These are phyloP conservation scores for Neofusicoccum sp. DNA, from an alignment of 2,329 filamentous ascomycete genomes.

Conservation along the genomic window DNA sequence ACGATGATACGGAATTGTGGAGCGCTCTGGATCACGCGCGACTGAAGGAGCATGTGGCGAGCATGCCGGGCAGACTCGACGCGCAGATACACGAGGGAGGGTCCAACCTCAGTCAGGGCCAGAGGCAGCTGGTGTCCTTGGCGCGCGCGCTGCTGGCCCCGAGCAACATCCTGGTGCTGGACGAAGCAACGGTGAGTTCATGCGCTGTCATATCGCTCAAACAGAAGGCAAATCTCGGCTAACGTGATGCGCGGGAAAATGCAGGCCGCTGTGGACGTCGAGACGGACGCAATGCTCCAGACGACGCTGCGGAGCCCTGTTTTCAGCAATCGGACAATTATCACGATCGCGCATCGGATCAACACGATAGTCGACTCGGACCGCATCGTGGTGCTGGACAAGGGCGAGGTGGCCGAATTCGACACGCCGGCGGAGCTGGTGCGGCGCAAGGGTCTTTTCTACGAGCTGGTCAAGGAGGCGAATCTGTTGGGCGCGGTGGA, in stretches of 20 bases:
- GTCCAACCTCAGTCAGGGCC: slow-evolving; percentile 91
- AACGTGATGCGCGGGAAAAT: slow-evolving; percentile 16
- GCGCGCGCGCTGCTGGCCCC: slow-evolving; percentile 92
- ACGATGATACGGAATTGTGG: slow-evolving; percentile 97
- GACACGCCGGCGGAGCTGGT: slow-evolving; percentile 80
- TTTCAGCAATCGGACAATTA: slow-evolving; percentile 92
- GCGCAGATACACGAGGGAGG: slow-evolving; percentile 92
- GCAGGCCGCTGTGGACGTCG: slow-evolving; percentile 66
- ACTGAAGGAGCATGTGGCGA: slow-evolving; percentile 82
- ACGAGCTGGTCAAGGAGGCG: slow-evolving; percentile 87
- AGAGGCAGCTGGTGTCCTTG: slow-evolving; percentile 89
- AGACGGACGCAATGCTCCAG: slow-evolving; percentile 65
- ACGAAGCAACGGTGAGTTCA: slow-evolving; percentile 81
- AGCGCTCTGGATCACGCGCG: slow-evolving; percentile 92
- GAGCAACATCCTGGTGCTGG: slow-evolving; percentile 93
- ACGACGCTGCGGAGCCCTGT: slow-evolving; percentile 61
- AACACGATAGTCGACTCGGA: slow-evolving; percentile 92
- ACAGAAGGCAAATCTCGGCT: slow-evolving; percentile 5
- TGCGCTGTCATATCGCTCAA: slow-evolving; percentile 10
- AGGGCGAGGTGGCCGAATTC: slow-evolving; percentile 87
- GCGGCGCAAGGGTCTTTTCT: slow-evolving; percentile 74
- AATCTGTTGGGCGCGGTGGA: slow-evolving; percentile 60
- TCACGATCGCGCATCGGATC: slow-evolving; percentile 96
- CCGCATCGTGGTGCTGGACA: slow-evolving; percentile 89
- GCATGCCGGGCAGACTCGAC: slow-evolving; percentile 87